Conservation (phyloP, 495 filamentous ascomycete genomes). For the Aspergillus kassunensis region DNA sequence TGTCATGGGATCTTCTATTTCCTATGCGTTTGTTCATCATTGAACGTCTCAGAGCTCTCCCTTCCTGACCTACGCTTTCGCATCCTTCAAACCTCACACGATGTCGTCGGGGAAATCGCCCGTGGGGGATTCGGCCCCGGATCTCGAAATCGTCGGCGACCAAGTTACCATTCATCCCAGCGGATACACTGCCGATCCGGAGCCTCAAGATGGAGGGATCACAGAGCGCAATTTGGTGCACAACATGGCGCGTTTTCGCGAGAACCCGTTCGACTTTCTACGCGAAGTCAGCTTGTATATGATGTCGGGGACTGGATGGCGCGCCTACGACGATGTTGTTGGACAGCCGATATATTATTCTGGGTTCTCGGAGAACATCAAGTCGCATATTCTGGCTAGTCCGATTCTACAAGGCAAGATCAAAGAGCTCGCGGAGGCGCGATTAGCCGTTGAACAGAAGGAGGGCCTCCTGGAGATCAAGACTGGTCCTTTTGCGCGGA, state of each 20-base stretch:
- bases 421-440: constrained; percentile 66
- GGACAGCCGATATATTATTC: constrained; percentile 92
- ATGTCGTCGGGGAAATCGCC: constrained; percentile 38
- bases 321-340: constrained; percentile 83
- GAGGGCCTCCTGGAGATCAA: constrained; percentile 61
- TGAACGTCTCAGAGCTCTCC: background rate
- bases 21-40: constrained; percentile 1
- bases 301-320: constrained; percentile 84
- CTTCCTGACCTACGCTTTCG: background rate
- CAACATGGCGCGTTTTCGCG: constrained; percentile 76
- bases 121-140: constrained; percentile 58
- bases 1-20: constrained; percentile 15
- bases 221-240: constrained; percentile 73
- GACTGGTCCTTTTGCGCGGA: constrained; percentile 41
- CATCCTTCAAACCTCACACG: constrained; percentile 13
- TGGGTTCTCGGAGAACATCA: constrained; percentile 90
- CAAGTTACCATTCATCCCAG: constrained; percentile 76
- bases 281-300: constrained; percentile 84
- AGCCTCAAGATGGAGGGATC: constrained; percentile 35
- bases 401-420: constrained; percentile 71
- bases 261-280: constrained; percentile 72
- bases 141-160: constrained; percentile 76
- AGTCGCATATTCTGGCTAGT: constrained; percentile 65
- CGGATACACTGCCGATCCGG: constrained; percentile 52
- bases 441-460: constrained; percentile 69